These are phyloP conservation scores for Lantana camara DNA, from an alignment of 257 asterid species.

Conservation along the genomic window DNA sequence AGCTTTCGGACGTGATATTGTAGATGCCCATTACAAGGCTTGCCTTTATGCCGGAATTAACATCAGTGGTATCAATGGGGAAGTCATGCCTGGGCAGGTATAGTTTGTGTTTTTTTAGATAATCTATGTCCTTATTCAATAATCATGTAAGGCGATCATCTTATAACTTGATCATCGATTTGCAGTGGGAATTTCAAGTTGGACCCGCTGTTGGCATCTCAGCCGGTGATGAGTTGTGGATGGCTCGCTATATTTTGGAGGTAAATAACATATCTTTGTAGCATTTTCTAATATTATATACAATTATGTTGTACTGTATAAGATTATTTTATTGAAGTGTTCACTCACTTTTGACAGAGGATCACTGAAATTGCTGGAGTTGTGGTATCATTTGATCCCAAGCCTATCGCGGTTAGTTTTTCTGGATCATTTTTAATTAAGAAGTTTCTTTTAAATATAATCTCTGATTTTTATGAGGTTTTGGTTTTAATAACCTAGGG, in stretches of 20 bases:
- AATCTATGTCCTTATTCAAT: no score
- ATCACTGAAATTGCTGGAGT: constrained; percentile 87
- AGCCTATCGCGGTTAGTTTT: constrained; percentile 69
- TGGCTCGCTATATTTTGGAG: constrained; percentile 91
- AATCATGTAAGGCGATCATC: no score
- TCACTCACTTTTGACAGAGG: constrained; percentile 53
- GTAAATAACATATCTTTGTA: constrained; percentile 32
- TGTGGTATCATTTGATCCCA: constrained; percentile 88
- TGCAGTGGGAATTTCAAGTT: constrained; percentile 94
- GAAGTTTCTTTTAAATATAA: no score
- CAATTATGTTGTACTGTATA: background rate
- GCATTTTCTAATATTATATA: background rate
- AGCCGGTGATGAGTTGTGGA: constrained; percentile 90
- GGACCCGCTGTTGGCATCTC: constrained; percentile 93
- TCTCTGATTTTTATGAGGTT: background rate
- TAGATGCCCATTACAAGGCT: constrained; percentile 84
- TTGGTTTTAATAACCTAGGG: constrained; percentile 45
- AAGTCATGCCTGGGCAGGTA: constrained; percentile 98
- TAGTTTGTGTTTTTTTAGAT: no score
- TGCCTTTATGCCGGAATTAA: constrained; percentile 82
- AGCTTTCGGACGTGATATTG: constrained; percentile 87
- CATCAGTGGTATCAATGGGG: constrained; percentile 90
- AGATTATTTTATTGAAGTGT: constrained; percentile 16
- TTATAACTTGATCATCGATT: no score
- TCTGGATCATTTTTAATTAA: background rate